A percentile compares a stretch with the other conserved stretches of the same genome.
phyloP scores from a whole-genome alignment of 805 yeast species.

The Zygosaccharomyces pseudorouxii region DNA sequence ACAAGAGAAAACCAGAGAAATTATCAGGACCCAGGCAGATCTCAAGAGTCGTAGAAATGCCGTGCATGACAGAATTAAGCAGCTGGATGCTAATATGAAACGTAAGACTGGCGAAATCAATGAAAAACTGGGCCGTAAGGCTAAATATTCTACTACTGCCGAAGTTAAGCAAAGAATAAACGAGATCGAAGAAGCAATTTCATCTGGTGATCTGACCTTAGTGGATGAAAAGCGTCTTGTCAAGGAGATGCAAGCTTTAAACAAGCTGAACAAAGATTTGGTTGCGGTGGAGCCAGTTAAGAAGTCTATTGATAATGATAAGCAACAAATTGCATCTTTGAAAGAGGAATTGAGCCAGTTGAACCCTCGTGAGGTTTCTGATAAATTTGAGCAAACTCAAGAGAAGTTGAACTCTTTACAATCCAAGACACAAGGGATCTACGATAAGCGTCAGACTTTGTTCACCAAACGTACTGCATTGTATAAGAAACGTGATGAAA shows the following conservation, averaged over 20 bases:
- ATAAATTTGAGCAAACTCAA: conserved; percentile 63
- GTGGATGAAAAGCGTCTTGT: conserved; percentile 86
- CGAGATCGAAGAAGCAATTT: conserved; percentile 67
- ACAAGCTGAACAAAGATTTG: conserved; percentile 77
- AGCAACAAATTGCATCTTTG: conserved; percentile 67
- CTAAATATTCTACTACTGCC: conserved; percentile 58
- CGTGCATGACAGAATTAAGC: conserved; percentile 61
- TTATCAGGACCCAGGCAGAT: conserved; percentile 45
- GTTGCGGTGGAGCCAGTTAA: conserved; percentile 69
- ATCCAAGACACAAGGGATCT: conserved; percentile 52
- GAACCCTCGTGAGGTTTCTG: conserved; percentile 60
- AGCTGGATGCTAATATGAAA: conserved; percentile 64
- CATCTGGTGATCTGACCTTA: conserved; percentile 72
- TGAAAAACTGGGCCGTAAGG: conserved; percentile 38
- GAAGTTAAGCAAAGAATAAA: conserved; percentile 66
- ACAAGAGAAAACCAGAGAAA: conserved; percentile 42
- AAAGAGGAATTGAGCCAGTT: conserved; percentile 57
- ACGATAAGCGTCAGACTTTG: conserved; percentile 61
- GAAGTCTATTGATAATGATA: conserved; percentile 73
- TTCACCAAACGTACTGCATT: conserved; percentile 62
- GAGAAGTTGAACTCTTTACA: conserved; percentile 65
- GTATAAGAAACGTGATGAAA: conserved; percentile 61
- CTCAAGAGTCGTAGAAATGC: conserved; percentile 44
- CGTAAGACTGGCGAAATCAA: conserved; percentile 72
- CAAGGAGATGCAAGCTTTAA: conserved; percentile 78